Conservation (phyloP, 2,329 filamentous ascomycete genomes). For the Colletotrichum shisoi region DNA sequence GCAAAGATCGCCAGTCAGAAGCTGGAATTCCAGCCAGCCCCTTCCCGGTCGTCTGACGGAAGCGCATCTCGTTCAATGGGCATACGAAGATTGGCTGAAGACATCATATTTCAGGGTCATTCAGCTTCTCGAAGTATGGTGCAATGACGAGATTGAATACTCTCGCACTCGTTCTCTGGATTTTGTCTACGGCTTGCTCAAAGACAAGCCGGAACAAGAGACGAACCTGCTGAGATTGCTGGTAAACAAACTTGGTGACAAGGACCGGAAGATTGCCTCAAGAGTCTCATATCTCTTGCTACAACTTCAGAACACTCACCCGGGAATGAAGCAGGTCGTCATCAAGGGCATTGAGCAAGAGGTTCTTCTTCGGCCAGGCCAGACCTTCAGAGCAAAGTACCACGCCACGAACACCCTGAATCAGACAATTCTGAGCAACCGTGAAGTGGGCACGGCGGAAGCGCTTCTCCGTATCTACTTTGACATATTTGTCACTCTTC, state of each 20-base stretch:
- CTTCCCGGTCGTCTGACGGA: conserved; percentile 78
- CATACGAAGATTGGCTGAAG: conserved; percentile 95
- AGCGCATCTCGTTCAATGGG: conserved; percentile 84
- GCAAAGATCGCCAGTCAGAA: conserved; percentile 63
- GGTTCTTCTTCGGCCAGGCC: conserved; percentile 83
- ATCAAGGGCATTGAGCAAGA: conserved; percentile 87
- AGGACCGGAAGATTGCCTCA: conserved; percentile 93
- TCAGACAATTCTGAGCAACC: conserved; percentile 88
- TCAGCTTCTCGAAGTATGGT: conserved; percentile 90
- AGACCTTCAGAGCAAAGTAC: conserved; percentile 89
- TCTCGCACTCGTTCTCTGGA: conserved; percentile 87
- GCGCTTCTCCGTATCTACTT: conserved; percentile 92
- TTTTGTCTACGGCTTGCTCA: conserved; percentile 89
- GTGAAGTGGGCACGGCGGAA: conserved; percentile 81
- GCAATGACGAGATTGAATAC: conserved; percentile 93
- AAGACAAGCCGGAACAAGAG: conserved; percentile 97
- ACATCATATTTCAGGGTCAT: conserved; percentile 91
- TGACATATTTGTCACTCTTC: conserved; percentile 79
- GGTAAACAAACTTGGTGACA: conserved; percentile 96
- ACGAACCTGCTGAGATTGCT: conserved; percentile 88
- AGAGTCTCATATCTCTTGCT: conserved; percentile 92
- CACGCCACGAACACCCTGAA: conserved; percentile 97
- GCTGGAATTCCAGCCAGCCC: conserved; percentile 73
- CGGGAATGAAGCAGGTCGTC: conserved; percentile 90
- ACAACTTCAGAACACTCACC: conserved; percentile 87